These are phyloP conservation scores for Thelonectria olida DNA, from an alignment of 2,329 filamentous ascomycete genomes.

Conservation along the genomic window DNA sequence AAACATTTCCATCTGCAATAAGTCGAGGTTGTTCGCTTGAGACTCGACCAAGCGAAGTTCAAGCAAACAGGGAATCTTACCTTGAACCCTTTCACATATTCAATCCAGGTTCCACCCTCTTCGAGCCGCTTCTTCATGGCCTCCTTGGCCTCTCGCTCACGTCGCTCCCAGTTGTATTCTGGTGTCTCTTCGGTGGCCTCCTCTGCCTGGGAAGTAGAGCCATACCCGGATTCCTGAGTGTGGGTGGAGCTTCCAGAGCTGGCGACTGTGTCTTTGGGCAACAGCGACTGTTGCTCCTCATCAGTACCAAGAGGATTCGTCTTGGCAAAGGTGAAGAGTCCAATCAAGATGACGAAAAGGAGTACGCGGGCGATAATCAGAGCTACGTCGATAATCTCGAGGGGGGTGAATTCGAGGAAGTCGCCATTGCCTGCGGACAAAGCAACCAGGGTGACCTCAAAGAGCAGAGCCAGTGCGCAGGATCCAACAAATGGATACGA, in stretches of 20 bases:
- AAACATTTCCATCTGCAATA: neutral
- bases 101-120: conserved; percentile 79
- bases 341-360: conserved; percentile 28
- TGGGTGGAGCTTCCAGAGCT: conserved; percentile 34
- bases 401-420: conserved; percentile 16
- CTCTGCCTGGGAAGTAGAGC: conserved; percentile 49
- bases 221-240: conserved; percentile 49
- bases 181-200: conserved; percentile 51
- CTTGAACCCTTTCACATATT: conserved; percentile 78
- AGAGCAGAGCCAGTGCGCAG: conserved; percentile 65
- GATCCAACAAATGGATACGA: conserved; percentile 73
- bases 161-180: conserved; percentile 65
- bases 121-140: conserved; percentile 74
- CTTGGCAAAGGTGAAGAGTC: conserved; percentile 21
- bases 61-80: conserved; percentile 45
- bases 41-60: neutral
- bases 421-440: conserved; percentile 25
- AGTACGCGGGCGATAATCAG: conserved; percentile 32
- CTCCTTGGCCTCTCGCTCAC: conserved; percentile 62
- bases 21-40: neutral
- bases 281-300: conserved; percentile 67
- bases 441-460: conserved; percentile 60
- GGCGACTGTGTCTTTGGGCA: conserved; percentile 47
- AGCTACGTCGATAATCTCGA: conserved; percentile 37
- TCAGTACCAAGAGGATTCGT: conserved; percentile 50